phyloP scores from a whole-genome alignment of 2,329 filamentous ascomycete species.

The Pyricularia grisea region DNA sequence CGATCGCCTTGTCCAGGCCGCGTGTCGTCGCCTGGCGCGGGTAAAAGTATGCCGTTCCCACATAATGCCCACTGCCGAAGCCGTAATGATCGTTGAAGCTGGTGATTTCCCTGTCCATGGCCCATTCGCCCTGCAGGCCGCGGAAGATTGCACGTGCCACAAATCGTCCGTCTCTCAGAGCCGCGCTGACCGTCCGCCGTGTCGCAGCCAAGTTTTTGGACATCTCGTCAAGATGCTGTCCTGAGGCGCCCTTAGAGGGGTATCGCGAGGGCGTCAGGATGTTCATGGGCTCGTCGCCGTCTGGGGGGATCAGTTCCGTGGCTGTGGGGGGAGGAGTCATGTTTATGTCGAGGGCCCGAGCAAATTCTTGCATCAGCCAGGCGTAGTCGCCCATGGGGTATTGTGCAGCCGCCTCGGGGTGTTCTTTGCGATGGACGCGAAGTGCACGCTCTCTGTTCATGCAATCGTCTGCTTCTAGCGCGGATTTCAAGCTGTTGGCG shows the following conservation, averaged over 20 bases:
- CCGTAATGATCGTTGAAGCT: slow-evolving; percentile 35
- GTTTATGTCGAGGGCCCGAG: slow-evolving; percentile 44
- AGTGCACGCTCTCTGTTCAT: slow-evolving; percentile 18
- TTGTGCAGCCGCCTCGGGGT: slow-evolving; percentile 35
- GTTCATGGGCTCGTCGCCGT: slow-evolving; percentile 34
- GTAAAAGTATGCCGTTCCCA: slow-evolving; percentile 55
- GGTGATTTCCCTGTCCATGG: slow-evolving; percentile 44
- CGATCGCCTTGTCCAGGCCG: slow-evolving; percentile 5
- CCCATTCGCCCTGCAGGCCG: slow-evolving; percentile 63
- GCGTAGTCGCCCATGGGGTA: slow-evolving; percentile 80
- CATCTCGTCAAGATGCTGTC: slow-evolving; percentile 28
- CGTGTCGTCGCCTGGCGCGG: slow-evolving; percentile 45
- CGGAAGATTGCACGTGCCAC: slow-evolving; percentile 60
- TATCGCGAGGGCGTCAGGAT: slow-evolving; percentile 49
- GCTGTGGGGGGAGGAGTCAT: slow-evolving; percentile 26
- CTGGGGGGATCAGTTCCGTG: background rate
- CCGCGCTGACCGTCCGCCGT: slow-evolving; percentile 28
- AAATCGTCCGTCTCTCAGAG: slow-evolving; percentile 35
- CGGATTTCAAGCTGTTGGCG: slow-evolving; percentile 20
- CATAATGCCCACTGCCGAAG: slow-evolving; percentile 56
- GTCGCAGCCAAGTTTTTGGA: slow-evolving; percentile 35
- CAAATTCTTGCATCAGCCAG: slow-evolving; percentile 65
- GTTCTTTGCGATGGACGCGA: background rate
- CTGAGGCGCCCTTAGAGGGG: slow-evolving; percentile 28
- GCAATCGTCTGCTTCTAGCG: slow-evolving; percentile 38